phyloP scores from a whole-genome alignment of 2,329 filamentous ascomycete species.

The Paradendryphiella salina region DNA sequence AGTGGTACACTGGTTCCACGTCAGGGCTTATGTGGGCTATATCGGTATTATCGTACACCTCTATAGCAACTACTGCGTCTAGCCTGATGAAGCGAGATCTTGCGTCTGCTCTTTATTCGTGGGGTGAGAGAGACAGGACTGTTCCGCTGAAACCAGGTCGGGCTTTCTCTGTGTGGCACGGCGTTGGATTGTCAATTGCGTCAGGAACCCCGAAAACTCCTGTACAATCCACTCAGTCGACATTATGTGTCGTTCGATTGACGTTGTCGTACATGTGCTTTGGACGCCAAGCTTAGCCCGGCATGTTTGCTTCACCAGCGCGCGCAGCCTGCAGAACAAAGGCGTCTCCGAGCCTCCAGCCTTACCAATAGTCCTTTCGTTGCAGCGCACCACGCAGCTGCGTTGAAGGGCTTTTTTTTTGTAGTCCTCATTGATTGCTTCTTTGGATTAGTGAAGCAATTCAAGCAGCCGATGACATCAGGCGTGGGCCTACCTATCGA shows the following conservation, averaged over 20 bases:
- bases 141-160: too few relatives aligned
- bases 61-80: not conserved
- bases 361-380: conserved; percentile 2
- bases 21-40: too few relatives aligned
- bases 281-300: conserved; percentile 10
- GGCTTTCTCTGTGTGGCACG: too few relatives aligned
- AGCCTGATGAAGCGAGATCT: not conserved
- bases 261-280: conserved; percentile 10
- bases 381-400: not conserved
- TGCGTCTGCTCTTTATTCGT: too few relatives aligned
- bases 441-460: conserved; percentile 9
- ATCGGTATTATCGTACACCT: too few relatives aligned
- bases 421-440: not conserved
- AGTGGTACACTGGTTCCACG: too few relatives aligned
- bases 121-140: too few relatives aligned
- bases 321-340: conserved; percentile 1
- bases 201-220: too few relatives aligned
- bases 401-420: not conserved
- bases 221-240: too few relatives aligned
- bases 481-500: conserved; percentile 18
- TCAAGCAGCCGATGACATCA: conserved; percentile 12
- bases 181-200: too few relatives aligned
- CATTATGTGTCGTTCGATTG: conserved; percentile 4
- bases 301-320: conserved; percentile 19
- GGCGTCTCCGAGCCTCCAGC: conserved; percentile 9